A percentile compares a stretch with the other conserved stretches of the same genome.
These are phyloP conservation scores for Tolypocladium guangdongense DNA, from an alignment of 2,329 filamentous ascomycete species.

Conservation along the genomic window DNA sequence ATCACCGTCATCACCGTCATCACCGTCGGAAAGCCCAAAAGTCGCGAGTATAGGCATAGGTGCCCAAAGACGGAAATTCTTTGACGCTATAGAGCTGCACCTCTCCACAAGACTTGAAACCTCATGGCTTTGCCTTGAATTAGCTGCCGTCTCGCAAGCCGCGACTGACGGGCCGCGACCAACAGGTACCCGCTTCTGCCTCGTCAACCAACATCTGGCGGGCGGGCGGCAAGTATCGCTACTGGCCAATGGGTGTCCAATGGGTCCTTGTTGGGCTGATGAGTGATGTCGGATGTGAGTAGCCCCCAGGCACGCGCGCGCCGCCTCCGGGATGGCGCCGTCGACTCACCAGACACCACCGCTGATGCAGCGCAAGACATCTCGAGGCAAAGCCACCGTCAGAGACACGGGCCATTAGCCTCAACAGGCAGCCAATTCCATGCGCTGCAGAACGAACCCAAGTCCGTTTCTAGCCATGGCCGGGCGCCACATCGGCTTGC, in stretches of 20 bases:
- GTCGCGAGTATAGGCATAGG: neutral
- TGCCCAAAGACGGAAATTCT: neutral
- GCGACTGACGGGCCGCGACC: neutral
- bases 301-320: too few relatives aligned
- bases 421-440: neutral
- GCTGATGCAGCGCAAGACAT: too few relatives aligned
- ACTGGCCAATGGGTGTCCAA: neutral
- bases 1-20: neutral
- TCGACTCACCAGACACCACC: too few relatives aligned
- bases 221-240: neutral
- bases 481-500: too few relatives aligned
- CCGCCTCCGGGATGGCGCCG: too few relatives aligned
- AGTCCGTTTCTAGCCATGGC: too few relatives aligned
- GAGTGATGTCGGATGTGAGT: too few relatives aligned
- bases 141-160: neutral
- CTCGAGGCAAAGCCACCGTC: too few relatives aligned
- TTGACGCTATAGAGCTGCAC: neutral
- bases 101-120: too few relatives aligned
- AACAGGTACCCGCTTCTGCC: neutral
- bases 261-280: neutral
- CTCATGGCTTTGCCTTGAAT: too few relatives aligned
- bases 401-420: neutral
- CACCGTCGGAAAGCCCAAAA: too few relatives aligned
- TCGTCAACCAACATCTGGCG: neutral
- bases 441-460: too few relatives aligned